Percentiles rank a stretch among this genome's conserved stretches.
Evolutionary conservation across 2,329 filamentous ascomycete genomes (phyloP).

Genomic region (Thielaviopsis euricoi): DNA sequence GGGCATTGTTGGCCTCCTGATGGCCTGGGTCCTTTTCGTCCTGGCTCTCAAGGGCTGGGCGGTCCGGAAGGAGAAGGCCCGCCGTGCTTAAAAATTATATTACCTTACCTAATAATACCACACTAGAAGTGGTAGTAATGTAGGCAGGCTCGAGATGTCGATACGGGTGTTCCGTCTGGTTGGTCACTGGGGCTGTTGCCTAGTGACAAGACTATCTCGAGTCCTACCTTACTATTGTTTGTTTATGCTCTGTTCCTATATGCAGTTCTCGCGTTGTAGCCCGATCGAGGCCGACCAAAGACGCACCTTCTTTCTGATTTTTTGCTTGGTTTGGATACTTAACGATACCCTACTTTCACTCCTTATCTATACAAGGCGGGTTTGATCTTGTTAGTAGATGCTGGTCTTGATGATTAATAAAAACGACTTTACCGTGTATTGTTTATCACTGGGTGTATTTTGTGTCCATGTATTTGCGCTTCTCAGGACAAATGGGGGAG

Average conservation of each 20-base stretch:
- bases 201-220: background rate
- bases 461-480: background rate
- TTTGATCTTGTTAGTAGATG: background rate
- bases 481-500: too few species aligned
- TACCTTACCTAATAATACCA: background rate
- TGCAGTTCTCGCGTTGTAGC: background rate
- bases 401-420: background rate
- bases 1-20: conserved; percentile 65
- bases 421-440: background rate
- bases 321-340: background rate
- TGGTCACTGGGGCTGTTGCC: background rate
- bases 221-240: background rate
- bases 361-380: background rate
- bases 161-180: background rate
- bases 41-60: conserved; percentile 86
- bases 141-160: background rate
- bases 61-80: conserved; percentile 26
- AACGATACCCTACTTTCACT: background rate
- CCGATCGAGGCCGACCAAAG: background rate
- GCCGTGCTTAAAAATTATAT: background rate
- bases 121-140: background rate
- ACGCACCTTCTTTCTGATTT: background rate
- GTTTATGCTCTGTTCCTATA: background rate
- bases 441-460: background rate
- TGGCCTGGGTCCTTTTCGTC: conserved; percentile 67